Evolutionary conservation across 2,329 filamentous ascomycete species (phyloP), one percentile per base, ranked within the genome.

Genomic region (Plectosphaerella sp.): DNA sequence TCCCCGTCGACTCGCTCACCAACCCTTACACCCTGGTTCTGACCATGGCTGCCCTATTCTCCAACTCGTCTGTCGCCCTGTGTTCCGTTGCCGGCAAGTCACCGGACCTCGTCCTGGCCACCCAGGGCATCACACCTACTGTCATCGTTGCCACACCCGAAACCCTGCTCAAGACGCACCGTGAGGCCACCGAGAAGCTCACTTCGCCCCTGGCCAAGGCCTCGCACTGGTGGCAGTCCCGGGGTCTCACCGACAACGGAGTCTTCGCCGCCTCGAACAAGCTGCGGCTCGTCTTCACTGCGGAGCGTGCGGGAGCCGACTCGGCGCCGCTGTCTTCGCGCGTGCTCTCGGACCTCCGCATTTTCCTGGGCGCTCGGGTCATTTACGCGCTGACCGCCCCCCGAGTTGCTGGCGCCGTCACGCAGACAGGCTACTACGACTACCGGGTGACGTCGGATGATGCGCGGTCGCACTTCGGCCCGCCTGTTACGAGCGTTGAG

Each of bases 351-450:
- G 90, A 97, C 63, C 72, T 97, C 52, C 84, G 92, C 45, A 80
- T 95, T 49, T 89, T 91, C 67, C 89, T 88, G 2, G 83, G 87
- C 25, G 87, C 91, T 2, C 83, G 91, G 49, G 77, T 97, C 52
- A 78, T 95, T 48, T 96, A 97, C 67, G 92, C 91, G 3, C 77
- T 99, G 51, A 88, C 91, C 16, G 85, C 88, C 1, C 76, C 90
- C 22, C 82, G 83, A 55, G 89, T 97, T n/a, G 93, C 92, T 2
- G 94, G 94, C 37, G 87, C 92, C 1, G 82, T 96, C n/a, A 77
- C 87, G 1, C 93, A 97, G 72, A 96, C 89, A 8, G 86, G 89
- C 55, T 79, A 92, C 39, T 95, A 89, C 64, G 93, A 97, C 66
- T 97, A 97, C 68, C 78, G 93, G 58, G 77, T 79, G 56, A 59